Base-by-base conservation (phyloP, 768 basidiomycete species). In the Boletus speciosus region DNA sequence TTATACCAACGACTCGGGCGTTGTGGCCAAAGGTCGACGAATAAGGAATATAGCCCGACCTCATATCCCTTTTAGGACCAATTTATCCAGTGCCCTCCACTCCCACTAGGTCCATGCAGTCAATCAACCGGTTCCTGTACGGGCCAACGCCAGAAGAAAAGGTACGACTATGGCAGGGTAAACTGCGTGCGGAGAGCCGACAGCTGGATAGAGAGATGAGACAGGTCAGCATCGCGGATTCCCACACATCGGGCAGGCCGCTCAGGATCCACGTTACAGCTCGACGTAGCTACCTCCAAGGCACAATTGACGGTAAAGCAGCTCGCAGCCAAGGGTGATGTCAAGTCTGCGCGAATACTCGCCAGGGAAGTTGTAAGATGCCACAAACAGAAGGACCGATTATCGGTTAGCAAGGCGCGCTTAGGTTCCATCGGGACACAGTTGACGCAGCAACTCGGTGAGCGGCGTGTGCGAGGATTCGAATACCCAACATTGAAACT, bases 101-200 rank as follows among this genome's bases (percentile, higher is more conserved):
- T 46, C 49, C 45, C 55, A 37, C 15, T 57, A 16, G 46, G 58
- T 43, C 65, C 58, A 92, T 93, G 90, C 90, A 93, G 70, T 73
- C 86, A 34, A 88, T 98, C 66, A 95, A 93, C 69, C 85, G 93
- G 39, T 94, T 95, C 69, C 73, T 99, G 42, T 98, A 98, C 74
- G 97, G 97, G 3, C 96, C 94, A 16, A 93, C 96, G 0, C 88
- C 95, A 23, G 94, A 98, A 72, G 97, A 99, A 75, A 85, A 82
- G 65, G 88, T 98, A 12, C 82, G 88, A 47, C 80, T 81, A 73
- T 99, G 97, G 97, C 94, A 98, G 70, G 63, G 78, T 19, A 93
- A 90, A 71, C 76, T 99, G 51, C 86, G 91, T 49, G 72, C 80
- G 52, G 92, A 98, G 70, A 79, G 84, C 65, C 82, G 97, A 25